Evolutionary conservation across 1,284 basidiomycete species (phyloP).

Genomic region (Cystobasidiaceae sp.): DNA sequence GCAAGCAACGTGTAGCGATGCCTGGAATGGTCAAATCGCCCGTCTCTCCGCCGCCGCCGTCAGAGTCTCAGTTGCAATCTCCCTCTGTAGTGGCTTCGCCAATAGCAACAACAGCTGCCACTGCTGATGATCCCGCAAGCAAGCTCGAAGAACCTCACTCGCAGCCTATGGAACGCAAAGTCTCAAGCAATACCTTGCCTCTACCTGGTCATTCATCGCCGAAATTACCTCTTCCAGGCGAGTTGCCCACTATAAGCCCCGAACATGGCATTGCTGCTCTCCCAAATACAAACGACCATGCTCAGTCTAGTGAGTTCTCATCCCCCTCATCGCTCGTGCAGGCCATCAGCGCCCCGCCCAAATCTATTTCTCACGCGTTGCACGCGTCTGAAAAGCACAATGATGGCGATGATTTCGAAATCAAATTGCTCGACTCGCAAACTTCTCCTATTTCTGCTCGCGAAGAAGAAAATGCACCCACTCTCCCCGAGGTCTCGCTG

Average conservation of each 20-base stretch:
- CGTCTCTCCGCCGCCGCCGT: not conserved
- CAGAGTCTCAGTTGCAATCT: not conserved
- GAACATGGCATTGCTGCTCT: not conserved
- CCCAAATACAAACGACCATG: no score
- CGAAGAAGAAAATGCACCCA: no score
- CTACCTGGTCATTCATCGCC: constrained; percentile 24
- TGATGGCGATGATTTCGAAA: not conserved
- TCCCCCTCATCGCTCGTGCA: not conserved
- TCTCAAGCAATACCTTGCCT: not conserved
- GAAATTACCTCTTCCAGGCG: constrained; percentile 22
- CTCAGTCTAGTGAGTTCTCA: constrained; percentile 3
- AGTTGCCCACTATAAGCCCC: not conserved
- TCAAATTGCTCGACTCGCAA: no score
- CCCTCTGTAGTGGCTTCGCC: not conserved
- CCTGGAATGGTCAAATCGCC: constrained; percentile 16
- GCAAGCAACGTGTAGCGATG: constrained; percentile 16
- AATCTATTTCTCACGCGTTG: not conserved
- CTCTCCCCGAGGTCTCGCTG: no score
- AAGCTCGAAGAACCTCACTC: not conserved
- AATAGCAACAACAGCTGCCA: not conserved
- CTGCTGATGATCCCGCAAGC: not conserved
- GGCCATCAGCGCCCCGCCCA: constrained; percentile 7
- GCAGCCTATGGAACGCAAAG: not conserved
- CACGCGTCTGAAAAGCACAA: constrained; percentile 8
- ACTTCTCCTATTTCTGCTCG: no score